Percentiles rank a stretch among this genome's conserved stretches.
phyloP scores from a whole-genome alignment of 2,329 filamentous ascomycete species.

The Fusarium pseudograminearum region DNA sequence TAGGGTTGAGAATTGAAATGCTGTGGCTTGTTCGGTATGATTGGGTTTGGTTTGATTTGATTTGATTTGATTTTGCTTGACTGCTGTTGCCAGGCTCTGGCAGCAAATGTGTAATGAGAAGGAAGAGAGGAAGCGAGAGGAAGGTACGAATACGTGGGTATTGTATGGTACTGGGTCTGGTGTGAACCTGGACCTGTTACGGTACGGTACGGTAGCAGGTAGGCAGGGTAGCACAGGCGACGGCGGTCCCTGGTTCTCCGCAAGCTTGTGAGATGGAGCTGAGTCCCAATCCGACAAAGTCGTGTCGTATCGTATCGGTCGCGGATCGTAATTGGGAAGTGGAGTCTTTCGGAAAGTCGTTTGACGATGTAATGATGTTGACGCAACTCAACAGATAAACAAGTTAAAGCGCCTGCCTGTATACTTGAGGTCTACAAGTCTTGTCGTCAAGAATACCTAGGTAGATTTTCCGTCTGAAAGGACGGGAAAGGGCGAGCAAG shows the following conservation, averaged over 20 bases:
- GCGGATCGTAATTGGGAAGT: slow-evolving; percentile 41
- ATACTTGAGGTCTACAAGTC: neutral
- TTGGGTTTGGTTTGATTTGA: slow-evolving; percentile 4
- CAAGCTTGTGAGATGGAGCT: slow-evolving; percentile 41
- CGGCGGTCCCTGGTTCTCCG: slow-evolving; percentile 38
- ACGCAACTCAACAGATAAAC: slow-evolving; percentile 8
- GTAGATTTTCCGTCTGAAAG: neutral
- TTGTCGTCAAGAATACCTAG: neutral
- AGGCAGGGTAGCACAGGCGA: slow-evolving; percentile 27
- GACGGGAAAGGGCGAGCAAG: slow-evolving; percentile 3
- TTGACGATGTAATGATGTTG: slow-evolving; percentile 37
- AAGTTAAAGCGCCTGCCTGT: neutral
- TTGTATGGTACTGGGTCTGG: slow-evolving; percentile 23
- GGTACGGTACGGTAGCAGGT: slow-evolving; percentile 16
- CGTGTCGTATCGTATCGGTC: slow-evolving; percentile 44
- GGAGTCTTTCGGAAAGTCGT: slow-evolving; percentile 27
- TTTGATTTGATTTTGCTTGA: slow-evolving; percentile 14
- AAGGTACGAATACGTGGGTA: slow-evolving; percentile 41
- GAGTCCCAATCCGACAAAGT: slow-evolving; percentile 28
- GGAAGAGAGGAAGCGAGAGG: slow-evolving; percentile 15
- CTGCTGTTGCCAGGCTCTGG: slow-evolving; percentile 25
- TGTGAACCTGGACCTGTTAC: slow-evolving; percentile 21
- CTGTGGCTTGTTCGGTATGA: slow-evolving; percentile 28
- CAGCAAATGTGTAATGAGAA: slow-evolving; percentile 29
- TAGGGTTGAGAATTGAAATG: slow-evolving; percentile 36